Conservation (phyloP, 2,329 filamentous ascomycete genomes). For the Orbilia oligospora region DNA sequence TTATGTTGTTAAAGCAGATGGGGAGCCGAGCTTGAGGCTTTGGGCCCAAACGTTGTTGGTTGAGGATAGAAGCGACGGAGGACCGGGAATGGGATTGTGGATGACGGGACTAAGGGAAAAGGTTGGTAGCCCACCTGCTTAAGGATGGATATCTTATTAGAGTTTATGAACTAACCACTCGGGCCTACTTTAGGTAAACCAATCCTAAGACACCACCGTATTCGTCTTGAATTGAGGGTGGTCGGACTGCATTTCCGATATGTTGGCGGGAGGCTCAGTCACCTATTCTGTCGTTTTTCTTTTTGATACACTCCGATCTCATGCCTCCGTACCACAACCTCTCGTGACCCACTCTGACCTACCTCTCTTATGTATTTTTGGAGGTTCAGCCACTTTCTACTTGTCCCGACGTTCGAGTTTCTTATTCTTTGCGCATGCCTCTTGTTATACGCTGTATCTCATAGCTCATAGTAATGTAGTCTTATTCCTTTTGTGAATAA, state of each 20-base stretch:
- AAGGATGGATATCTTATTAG: background rate
- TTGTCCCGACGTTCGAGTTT: background rate
- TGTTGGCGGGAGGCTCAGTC: background rate
- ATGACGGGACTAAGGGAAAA: conserved; percentile 93
- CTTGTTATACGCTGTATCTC: conserved; percentile 21
- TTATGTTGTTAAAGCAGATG: conserved; percentile 94
- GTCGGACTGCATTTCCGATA: background rate
- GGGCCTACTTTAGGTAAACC: conserved; percentile 38
- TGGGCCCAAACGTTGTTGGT: conserved; percentile 98
- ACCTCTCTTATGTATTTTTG: conserved; percentile 11
- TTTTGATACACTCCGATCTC: background rate
- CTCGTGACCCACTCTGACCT: background rate
- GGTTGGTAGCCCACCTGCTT: conserved; percentile 72
- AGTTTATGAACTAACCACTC: conserved; percentile 26
- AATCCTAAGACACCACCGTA: conserved; percentile 31
- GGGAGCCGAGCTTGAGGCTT: conserved; percentile 91
- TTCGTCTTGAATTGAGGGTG: background rate
- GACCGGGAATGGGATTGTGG: conserved; percentile 93
- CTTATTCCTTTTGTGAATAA: conserved; percentile 44
- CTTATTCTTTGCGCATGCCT: background rate
- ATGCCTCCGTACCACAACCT: no score
- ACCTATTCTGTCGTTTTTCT: background rate
- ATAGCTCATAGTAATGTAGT: conserved; percentile 41
- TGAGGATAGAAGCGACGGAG: conserved; percentile 94
- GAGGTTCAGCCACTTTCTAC: conserved; percentile 10